phyloP scores from a whole-genome alignment of 164 flowering plant genomes.

The Vitis rotundifolia region DNA sequence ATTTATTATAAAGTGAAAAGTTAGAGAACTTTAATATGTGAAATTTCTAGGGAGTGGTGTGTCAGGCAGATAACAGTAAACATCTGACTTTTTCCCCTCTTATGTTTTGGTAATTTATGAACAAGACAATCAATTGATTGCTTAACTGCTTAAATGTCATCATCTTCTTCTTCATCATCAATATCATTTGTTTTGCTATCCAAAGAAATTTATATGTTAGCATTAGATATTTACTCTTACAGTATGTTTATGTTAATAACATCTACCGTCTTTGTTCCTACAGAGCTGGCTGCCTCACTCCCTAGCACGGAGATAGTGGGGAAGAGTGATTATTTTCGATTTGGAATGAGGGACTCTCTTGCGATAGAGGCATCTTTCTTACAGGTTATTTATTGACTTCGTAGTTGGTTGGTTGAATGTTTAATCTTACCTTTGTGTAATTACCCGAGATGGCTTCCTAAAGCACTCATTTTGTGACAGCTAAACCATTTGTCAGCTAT shows the following conservation, averaged over 20 bases:
- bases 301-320: slow-evolving; percentile 86
- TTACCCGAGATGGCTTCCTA: no score
- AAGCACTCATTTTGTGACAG: no score
- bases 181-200: not conserved
- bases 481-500: not conserved
- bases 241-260: not conserved
- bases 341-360: slow-evolving; percentile 95
- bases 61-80: no score
- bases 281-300: slow-evolving; percentile 90
- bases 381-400: slow-evolving; percentile 52
- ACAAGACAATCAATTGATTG: not conserved
- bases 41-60: no score
- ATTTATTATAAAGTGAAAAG: no score
- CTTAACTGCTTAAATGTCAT: not conserved
- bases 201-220: not conserved
- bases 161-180: not conserved
- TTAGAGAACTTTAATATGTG: no score
- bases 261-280: slow-evolving; percentile 15
- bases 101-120: not conserved
- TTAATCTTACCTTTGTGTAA: not conserved
- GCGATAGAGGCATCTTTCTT: slow-evolving; percentile 96
- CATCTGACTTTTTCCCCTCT: no score
- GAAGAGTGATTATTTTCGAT: slow-evolving; percentile 89
- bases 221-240: not conserved
- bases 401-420: slow-evolving; percentile 1